Conservation (phyloP, 768 basidiomycete species). For the Lactarius sp. region DNA sequence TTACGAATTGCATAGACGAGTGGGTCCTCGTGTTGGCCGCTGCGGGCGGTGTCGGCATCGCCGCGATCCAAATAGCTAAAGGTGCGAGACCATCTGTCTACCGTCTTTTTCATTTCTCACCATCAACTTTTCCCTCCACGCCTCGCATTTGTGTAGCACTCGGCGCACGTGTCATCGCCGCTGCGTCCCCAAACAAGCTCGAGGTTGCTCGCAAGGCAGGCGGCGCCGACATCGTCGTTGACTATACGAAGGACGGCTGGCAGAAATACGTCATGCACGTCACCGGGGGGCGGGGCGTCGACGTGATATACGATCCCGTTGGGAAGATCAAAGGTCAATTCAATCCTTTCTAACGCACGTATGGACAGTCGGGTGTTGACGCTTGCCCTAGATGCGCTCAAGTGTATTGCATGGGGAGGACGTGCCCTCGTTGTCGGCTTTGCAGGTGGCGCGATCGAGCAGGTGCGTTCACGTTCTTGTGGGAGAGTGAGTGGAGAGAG, state of each 20-base stretch:
- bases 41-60: conserved; percentile 92
- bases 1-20: conserved; percentile 49
- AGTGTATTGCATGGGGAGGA: conserved; percentile 94
- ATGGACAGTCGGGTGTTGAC: too few relatives aligned
- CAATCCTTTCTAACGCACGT: too few relatives aligned
- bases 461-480: conserved; percentile 39
- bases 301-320: conserved; percentile 83
- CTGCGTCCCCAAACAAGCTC: conserved; percentile 73
- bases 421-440: conserved; percentile 89
- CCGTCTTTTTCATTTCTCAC: conserved; percentile 8
- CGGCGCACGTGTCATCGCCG: conserved; percentile 91
- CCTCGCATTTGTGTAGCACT: conserved; percentile 44
- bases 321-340: conserved; percentile 61
- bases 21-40: conserved; percentile 90
- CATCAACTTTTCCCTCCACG: background rate
- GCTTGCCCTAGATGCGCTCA: conserved; percentile 58
- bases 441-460: conserved; percentile 77
- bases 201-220: conserved; percentile 66
- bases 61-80: conserved; percentile 90
- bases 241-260: conserved; percentile 78
- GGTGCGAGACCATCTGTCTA: conserved; percentile 37
- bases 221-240: conserved; percentile 74
- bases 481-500: too few relatives aligned
- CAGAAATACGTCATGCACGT: conserved; percentile 83
- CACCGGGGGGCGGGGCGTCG: conserved; percentile 79